Evolutionary conservation across 441 rosid species (phyloP).

Genomic region (Aleurites moluccanus): DNA sequence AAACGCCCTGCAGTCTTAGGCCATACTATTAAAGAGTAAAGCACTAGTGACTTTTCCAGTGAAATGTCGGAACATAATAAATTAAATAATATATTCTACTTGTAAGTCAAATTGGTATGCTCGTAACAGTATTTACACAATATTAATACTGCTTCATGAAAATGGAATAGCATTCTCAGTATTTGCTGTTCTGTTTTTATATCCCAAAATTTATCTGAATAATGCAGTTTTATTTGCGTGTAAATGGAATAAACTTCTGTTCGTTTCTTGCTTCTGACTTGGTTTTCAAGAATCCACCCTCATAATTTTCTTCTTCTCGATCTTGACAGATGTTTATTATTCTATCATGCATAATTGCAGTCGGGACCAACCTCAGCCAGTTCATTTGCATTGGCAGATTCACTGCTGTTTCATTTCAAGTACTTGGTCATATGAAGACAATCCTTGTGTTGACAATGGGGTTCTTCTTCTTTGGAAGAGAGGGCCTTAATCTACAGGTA

Average conservation of each 20-base stretch:
- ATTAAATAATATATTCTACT: neutral
- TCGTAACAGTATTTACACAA: neutral
- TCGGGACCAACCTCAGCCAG: constrained; percentile 92
- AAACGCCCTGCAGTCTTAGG: neutral
- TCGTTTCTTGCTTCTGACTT: neutral
- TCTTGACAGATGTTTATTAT: constrained; percentile 65
- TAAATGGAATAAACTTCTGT: neutral
- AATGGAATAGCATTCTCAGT: neutral
- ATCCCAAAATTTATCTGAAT: neutral
- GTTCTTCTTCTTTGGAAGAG: constrained; percentile 78
- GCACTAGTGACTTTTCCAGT: neutral
- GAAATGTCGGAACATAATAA: neutral
- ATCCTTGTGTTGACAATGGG: constrained; percentile 77
- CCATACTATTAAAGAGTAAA: neutral
- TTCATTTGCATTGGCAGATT: constrained; percentile 94
- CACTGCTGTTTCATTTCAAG: constrained; percentile 90
- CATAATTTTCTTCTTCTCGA: constrained; percentile 35
- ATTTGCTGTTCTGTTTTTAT: neutral
- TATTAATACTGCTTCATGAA: neutral
- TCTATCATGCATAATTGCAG: constrained; percentile 75
- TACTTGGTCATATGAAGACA: constrained; percentile 95
- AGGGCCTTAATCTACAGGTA: constrained; percentile 78
- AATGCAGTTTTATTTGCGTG: neutral
- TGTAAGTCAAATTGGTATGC: neutral
- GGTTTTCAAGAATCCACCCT: neutral